phyloP scores from a whole-genome alignment of 2,329 filamentous ascomycete genomes.

The Blastomyces emzantsi region DNA sequence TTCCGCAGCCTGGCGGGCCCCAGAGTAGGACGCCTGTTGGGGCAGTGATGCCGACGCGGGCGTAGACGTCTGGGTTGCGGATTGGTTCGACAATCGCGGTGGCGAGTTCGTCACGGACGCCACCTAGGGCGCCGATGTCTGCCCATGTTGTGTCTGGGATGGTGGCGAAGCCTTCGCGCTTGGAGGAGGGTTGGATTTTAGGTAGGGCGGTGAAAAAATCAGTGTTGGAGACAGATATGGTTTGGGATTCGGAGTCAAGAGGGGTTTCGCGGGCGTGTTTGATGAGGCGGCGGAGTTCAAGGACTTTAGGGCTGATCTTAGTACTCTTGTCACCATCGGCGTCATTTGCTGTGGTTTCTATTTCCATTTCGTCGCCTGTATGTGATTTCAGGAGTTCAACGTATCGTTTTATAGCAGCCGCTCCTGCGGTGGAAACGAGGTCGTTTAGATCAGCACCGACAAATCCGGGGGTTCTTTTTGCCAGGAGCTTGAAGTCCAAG shows the following conservation, averaged over 20 bases:
- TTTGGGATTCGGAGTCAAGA: slow-evolving; percentile 46
- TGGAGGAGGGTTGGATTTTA: slow-evolving; percentile 68
- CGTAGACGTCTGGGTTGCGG: slow-evolving; percentile 67
- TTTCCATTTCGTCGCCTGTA: slow-evolving; percentile 44
- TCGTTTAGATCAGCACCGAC: slow-evolving; percentile 83
- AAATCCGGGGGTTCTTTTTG: slow-evolving; percentile 81
- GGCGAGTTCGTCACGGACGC: slow-evolving; percentile 71
- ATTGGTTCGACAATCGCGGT: slow-evolving; percentile 88
- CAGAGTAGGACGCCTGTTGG: slow-evolving; percentile 87
- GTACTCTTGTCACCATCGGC: background rate
- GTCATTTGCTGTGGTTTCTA: slow-evolving; percentile 32
- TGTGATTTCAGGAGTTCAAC: slow-evolving; percentile 44
- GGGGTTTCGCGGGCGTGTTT: slow-evolving; percentile 45
- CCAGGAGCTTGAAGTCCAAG: slow-evolving; percentile 64
- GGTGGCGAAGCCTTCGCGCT: slow-evolving; percentile 88
- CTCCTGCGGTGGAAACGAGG: slow-evolving; percentile 56
- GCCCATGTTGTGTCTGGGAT: slow-evolving; percentile 90
- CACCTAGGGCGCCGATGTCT: slow-evolving; percentile 75
- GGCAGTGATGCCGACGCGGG: slow-evolving; percentile 65
- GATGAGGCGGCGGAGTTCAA: slow-evolving; percentile 45
- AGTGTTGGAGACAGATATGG: slow-evolving; percentile 51
- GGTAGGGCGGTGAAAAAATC: slow-evolving; percentile 69
- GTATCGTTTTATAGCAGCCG: slow-evolving; percentile 55
- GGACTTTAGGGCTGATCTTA: slow-evolving; percentile 33
- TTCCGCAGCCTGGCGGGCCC: slow-evolving; percentile 94